Conservation (phyloP, 1,284 basidiomycete genomes). For the Trichosporon sp. region DNA sequence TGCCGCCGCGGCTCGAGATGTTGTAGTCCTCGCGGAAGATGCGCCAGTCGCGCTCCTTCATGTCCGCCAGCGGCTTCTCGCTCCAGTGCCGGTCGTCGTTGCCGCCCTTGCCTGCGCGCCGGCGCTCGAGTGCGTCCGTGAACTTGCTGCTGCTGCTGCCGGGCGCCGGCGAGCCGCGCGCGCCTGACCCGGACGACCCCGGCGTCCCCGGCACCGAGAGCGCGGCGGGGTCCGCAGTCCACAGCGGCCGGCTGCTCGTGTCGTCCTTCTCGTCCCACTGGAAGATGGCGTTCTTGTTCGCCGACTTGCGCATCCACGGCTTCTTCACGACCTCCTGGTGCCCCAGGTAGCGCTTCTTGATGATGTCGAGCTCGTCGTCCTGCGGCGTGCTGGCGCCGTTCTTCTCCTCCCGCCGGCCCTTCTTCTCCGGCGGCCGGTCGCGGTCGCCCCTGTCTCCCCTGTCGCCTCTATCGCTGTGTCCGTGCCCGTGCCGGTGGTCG, state of each 20-base stretch:
- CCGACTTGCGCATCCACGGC: constrained; percentile 82
- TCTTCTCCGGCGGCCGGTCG: constrained; percentile 3
- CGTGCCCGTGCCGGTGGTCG: constrained; percentile 13
- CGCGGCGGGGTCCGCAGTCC: background rate
- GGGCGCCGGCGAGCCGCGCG: constrained; percentile 14
- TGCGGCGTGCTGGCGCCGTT: background rate
- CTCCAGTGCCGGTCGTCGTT: constrained; percentile 94
- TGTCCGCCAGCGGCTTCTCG: constrained; percentile 86
- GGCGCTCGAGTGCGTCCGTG: constrained; percentile 69
- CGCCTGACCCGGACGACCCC: background rate
- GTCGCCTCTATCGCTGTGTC: constrained; percentile 5
- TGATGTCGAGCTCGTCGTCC: constrained; percentile 64
- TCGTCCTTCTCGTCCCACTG: constrained; percentile 96
- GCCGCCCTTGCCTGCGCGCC: constrained; percentile 73
- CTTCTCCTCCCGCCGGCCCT: constrained; percentile 6
- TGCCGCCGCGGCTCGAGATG: constrained; percentile 84
- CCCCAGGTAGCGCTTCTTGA: constrained; percentile 84
- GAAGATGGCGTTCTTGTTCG: constrained; percentile 92
- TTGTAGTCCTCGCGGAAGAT: constrained; percentile 99
- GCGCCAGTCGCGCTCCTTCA: constrained; percentile 98
- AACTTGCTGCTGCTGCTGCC: constrained; percentile 13
- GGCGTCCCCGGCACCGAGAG: background rate
- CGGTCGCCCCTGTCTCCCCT: constrained; percentile 6
- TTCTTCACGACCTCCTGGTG: constrained; percentile 68
- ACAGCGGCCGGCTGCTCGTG: constrained; percentile 56